phyloP scores from a whole-genome alignment of 345 rosid genomes.

The Ceriops tagal region DNA sequence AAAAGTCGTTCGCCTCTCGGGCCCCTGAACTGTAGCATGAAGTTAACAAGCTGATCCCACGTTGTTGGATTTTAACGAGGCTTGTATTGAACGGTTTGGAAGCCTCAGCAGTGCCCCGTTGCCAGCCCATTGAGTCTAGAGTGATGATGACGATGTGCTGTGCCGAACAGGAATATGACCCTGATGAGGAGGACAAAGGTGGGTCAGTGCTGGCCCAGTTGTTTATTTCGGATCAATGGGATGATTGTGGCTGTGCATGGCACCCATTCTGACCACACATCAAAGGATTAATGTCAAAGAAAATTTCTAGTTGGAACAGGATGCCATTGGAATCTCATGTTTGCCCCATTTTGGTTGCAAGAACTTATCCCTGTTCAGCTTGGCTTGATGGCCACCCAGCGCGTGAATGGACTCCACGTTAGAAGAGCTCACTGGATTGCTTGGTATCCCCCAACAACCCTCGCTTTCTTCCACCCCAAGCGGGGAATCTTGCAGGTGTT shows the following conservation, averaged over 20 bases:
- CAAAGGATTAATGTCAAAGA: neutral
- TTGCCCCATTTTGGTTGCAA: constrained; percentile 24
- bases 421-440: too few species aligned
- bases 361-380: constrained; percentile 29
- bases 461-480: too few species aligned
- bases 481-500: too few species aligned
- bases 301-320: neutral
- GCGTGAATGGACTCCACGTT: neutral
- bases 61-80: too few species aligned
- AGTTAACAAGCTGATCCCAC: too few species aligned
- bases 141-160: neutral
- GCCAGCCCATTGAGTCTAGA: neutral
- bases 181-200: neutral
- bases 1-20: too few species aligned
- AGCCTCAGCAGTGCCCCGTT: neutral
- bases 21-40: too few species aligned
- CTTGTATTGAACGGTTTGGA: too few species aligned
- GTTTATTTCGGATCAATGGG: neutral
- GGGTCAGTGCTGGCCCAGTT: constrained; percentile 1
- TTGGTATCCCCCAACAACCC: too few species aligned
- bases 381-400: neutral
- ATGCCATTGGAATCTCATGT: constrained; percentile 11
- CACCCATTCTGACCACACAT: neutral
- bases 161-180: neutral
- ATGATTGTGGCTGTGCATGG: neutral